Percentiles rank a stretch among this genome's conserved stretches.
phyloP scores from a whole-genome alignment of 2,329 filamentous ascomycete species.

The Colletotrichum kahawae region DNA sequence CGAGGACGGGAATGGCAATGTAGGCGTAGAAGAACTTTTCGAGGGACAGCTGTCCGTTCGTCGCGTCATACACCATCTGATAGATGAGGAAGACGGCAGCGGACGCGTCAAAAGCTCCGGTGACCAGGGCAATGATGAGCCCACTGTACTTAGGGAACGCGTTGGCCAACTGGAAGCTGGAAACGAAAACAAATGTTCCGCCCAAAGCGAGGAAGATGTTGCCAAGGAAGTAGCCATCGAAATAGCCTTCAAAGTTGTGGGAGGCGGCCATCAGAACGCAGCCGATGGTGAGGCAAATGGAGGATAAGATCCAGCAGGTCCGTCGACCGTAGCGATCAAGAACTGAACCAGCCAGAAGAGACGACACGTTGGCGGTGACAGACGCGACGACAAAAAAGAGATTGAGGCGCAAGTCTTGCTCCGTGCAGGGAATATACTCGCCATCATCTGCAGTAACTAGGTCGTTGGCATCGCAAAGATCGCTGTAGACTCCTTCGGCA shows the following conservation, averaged over 20 bases:
- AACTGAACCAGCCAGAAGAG: constrained; percentile 83
- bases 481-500: constrained; percentile 71
- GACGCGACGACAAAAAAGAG: constrained; percentile 92
- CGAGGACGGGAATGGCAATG: constrained; percentile 36
- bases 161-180: constrained; percentile 84
- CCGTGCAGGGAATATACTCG: constrained; percentile 45
- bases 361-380: constrained; percentile 85
- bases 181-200: constrained; percentile 83
- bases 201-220: constrained; percentile 80
- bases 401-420: constrained; percentile 67
- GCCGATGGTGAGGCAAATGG: constrained; percentile 70
- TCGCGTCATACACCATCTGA: constrained; percentile 70
- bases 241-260: constrained; percentile 54
- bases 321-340: constrained; percentile 85
- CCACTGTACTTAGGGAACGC: constrained; percentile 79
- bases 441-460: constrained; percentile 17
- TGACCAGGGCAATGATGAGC: constrained; percentile 77
- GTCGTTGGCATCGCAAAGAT: constrained; percentile 55
- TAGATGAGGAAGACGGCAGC: constrained; percentile 80
- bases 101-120: constrained; percentile 83
- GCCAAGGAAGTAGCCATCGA: constrained; percentile 77
- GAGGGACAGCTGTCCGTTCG: constrained; percentile 40
- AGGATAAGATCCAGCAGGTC: constrained; percentile 74
- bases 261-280: constrained; percentile 75
- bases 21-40: constrained; percentile 47